Conservation (phyloP, 2,329 filamentous ascomycete genomes). For the Trichoderma lentiforme region DNA sequence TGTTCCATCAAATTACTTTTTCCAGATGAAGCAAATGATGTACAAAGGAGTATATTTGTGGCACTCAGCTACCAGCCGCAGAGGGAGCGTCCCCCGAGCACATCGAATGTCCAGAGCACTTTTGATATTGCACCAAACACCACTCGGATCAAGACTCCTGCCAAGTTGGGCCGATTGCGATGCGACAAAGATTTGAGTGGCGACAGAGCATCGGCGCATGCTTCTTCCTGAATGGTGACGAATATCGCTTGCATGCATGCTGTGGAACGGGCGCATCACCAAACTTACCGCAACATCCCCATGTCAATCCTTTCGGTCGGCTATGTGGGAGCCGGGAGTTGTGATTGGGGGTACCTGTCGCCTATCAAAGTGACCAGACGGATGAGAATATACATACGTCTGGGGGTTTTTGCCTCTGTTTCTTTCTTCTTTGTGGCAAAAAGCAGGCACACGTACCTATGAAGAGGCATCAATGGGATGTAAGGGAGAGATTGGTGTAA, state of each 20-base stretch:
- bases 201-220: neutral
- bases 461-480: neutral
- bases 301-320: neutral
- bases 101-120: neutral
- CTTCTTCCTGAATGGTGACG: conserved; percentile 4
- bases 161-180: neutral
- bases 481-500: neutral
- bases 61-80: neutral
- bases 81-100: neutral
- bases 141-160: neutral
- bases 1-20: neutral
- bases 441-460: neutral
- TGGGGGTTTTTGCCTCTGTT: neutral
- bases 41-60: neutral
- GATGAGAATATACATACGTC: neutral
- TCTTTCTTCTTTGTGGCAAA: neutral
- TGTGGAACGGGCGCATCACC: conserved; percentile 13
- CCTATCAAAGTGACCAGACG: neutral
- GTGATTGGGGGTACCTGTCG: neutral
- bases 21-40: conserved; percentile 8
- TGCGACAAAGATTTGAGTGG: neutral
- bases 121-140: neutral
- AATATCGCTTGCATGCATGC: conserved; percentile 12
- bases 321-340: neutral
- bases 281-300: neutral